These are phyloP conservation scores for Cyclotella choctawhatcheeana DNA, from an alignment of 108 stramenopile genomes.

Conservation along the genomic window DNA sequence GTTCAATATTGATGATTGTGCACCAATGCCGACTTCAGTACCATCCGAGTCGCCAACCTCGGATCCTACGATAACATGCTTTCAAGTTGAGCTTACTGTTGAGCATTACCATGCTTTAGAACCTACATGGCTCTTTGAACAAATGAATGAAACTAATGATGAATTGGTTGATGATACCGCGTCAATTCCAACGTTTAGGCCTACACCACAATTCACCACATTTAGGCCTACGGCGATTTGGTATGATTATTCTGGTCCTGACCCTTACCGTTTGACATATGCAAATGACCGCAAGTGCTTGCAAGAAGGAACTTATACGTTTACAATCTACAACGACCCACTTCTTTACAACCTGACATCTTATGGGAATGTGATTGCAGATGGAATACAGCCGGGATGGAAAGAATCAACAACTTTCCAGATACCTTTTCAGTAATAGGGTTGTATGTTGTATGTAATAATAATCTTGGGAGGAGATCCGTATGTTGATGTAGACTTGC, in stretches of 20 bases:
- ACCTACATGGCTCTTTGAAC: not conserved
- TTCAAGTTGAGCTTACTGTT: not conserved
- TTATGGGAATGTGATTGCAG: conserved; percentile 1
- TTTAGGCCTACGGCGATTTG: no score
- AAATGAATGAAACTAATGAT: not conserved
- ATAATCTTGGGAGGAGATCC: no score
- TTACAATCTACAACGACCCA: conserved; percentile 10
- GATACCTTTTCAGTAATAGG: conserved; percentile 2
- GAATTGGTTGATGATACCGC: not conserved
- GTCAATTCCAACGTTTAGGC: not conserved
- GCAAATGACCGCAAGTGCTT: not conserved
- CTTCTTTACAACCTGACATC: not conserved
- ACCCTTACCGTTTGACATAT: not conserved
- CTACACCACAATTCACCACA: not conserved
- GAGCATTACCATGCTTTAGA: conserved; percentile 3
- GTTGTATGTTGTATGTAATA: no score
- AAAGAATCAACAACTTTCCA: conserved; percentile 6
- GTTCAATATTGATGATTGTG: conserved; percentile 6
- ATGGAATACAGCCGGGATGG: not conserved
- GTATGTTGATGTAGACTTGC: no score
- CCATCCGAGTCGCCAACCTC: not conserved
- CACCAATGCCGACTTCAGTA: conserved; percentile 1
- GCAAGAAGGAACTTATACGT: not conserved
- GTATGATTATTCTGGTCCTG: no score
- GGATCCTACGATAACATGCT: not conserved